Evolutionary conservation across 306 rosid species (phyloP), one percentile per base, ranked within the genome.

Genomic region (Trifolium subterraneum): DNA sequence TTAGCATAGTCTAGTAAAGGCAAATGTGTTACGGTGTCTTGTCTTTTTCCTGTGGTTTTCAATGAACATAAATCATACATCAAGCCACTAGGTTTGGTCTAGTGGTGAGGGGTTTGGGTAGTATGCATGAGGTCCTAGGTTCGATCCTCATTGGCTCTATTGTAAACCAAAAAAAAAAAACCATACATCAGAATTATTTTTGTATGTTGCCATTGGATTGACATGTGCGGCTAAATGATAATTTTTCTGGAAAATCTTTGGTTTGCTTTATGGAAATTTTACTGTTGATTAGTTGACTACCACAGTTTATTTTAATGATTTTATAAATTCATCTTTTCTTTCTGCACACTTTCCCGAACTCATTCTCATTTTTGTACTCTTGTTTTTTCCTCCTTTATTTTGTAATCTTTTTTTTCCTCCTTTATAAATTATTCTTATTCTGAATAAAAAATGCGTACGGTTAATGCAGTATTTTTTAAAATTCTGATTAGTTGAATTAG

Each of bases 251-350:
- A 70, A 22, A 78, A 48, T 65, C 54, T 15, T 31, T 25, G 29
- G 76, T 62, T 70, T 70, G 48, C 54, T 27, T 13, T 45, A 27
- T 72, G 63, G 51, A 20, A 14, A 51, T 16, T 36, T 65, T 47
- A 22, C 58, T 67, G 8, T 61, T 79, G 36, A 25, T 59, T 59
- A 20, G 23, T 62, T 80, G 52, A 74, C 25, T 2, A 39, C 20
- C 5, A 45, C 36, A 29, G 12, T 10, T 15, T 38, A 55, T 39
- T 63, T 68, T 50, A 73, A 39, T 68, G 18, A 62, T 74, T 68
- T 68, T 60, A 19, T 60, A 20, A 74, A 68, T 70, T 62, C 18
- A 38, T 47, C 31, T 18, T 50, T 68, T 52, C 79, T 52, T 70
- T 27, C 39, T 51, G 31, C 55, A 29, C 16, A 29, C 13, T 15